These are phyloP conservation scores for Colletotrichum gigasporum DNA, from an alignment of 2,329 filamentous ascomycete species.

Conservation along the genomic window DNA sequence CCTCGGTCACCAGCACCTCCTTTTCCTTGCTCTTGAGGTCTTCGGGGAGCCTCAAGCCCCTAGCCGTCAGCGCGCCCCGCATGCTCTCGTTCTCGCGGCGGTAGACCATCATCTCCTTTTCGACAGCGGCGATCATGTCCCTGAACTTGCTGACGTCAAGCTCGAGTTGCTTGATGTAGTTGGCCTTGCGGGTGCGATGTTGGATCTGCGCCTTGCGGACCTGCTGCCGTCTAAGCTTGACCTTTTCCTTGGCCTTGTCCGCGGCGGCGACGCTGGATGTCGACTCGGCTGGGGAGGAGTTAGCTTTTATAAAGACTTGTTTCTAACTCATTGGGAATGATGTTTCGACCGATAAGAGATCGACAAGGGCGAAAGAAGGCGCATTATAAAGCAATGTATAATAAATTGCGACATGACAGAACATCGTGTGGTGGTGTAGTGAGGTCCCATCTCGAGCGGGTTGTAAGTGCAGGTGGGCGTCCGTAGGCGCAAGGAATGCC, in stretches of 20 bases:
- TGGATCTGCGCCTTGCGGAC: conserved; percentile 63
- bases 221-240: conserved; percentile 58
- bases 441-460: not conserved
- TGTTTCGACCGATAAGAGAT: too few species aligned
- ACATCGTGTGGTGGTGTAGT: too few species aligned
- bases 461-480: not conserved
- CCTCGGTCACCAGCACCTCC: not conserved
- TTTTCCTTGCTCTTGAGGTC: conserved; percentile 7
- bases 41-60: conserved; percentile 30
- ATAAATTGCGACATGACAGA: too few species aligned
- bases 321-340: not conserved
- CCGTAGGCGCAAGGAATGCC: not conserved
- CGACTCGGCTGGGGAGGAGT: not conserved
- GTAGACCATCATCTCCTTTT: conserved; percentile 49
- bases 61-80: conserved; percentile 41
- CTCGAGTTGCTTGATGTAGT: conserved; percentile 65
- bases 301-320: not conserved
- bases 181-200: conserved; percentile 65
- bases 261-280: not conserved
- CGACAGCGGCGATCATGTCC: conserved; percentile 53
- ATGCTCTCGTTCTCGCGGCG: conserved; percentile 55
- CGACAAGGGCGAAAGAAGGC: not conserved
- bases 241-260: conserved; percentile 46
- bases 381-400: not conserved
- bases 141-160: conserved; percentile 58